These are phyloP conservation scores for Nicotiana rustica DNA, from an alignment of 305 asterid genomes.

Conservation along the genomic window DNA sequence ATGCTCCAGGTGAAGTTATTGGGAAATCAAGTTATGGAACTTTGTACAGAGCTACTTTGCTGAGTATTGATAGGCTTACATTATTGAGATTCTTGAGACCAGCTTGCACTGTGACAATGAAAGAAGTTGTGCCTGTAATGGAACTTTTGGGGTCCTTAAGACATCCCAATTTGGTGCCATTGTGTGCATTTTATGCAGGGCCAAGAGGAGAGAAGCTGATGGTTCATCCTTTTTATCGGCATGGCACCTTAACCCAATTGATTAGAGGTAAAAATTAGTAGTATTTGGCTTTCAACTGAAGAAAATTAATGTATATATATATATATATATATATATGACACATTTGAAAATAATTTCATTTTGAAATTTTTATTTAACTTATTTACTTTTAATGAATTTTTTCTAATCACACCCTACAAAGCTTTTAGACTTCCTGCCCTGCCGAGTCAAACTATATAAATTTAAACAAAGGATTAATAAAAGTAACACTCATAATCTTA, in stretches of 20 bases:
- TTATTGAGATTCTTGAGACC: slow-evolving; percentile 91
- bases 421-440: no score
- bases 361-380: no score
- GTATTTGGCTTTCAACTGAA: not conserved
- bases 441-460: no score
- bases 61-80: slow-evolving; percentile 55
- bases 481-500: no score
- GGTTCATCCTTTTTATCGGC: slow-evolving; percentile 83
- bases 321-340: no score
- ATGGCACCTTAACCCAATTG: slow-evolving; percentile 77
- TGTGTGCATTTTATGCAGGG: slow-evolving; percentile 89
- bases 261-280: slow-evolving; percentile 59
- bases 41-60: slow-evolving; percentile 77
- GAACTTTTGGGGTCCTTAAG: slow-evolving; percentile 77
- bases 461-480: no score
- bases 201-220: slow-evolving; percentile 83
- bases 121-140: slow-evolving; percentile 67
- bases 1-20: slow-evolving; percentile 97
- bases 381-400: no score
- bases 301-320: no score
- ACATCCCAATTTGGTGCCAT: slow-evolving; percentile 88
- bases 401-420: no score
- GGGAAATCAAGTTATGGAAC: slow-evolving; percentile 93
- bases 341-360: no score
- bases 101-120: slow-evolving; percentile 70